Conservation (phyloP, 2,329 filamentous ascomycete genomes). For the Fusarium sp. region DNA sequence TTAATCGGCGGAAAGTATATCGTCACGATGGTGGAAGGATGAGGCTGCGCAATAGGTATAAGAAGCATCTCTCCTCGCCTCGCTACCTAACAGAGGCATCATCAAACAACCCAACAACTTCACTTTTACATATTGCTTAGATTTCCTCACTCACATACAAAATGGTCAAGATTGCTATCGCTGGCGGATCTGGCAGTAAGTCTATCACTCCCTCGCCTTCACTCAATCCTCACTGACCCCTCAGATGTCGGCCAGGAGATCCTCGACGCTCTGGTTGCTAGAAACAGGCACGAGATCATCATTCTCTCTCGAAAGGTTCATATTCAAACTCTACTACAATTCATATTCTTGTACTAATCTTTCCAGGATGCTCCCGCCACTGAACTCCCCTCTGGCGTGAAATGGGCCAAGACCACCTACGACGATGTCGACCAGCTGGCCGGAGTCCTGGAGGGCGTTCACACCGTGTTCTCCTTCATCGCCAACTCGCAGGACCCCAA, state of each 20-base stretch:
- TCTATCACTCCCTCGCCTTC: neutral
- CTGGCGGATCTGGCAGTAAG: conserved; percentile 40
- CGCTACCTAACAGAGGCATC: neutral
- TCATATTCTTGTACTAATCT: neutral
- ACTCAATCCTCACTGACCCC: neutral
- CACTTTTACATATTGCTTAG: neutral
- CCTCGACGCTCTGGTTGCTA: conserved; percentile 61
- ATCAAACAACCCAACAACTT: neutral
- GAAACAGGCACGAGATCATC: conserved; percentile 64
- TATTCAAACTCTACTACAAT: neutral
- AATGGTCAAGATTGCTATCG: conserved; percentile 43
- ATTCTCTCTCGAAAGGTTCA: conserved; percentile 62
- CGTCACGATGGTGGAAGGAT: neutral
- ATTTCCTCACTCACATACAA: neutral
- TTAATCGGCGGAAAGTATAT: conserved; percentile 1
- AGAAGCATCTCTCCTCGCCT: neutral
- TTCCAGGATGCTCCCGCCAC: conserved; percentile 18
- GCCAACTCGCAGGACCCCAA: conserved; percentile 48
- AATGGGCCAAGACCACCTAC: conserved; percentile 49
- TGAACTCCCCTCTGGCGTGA: conserved; percentile 12
- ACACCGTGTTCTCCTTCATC: conserved; percentile 67
- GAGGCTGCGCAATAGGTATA: neutral
- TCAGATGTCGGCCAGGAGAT: conserved; percentile 66
- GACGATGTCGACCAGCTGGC: conserved; percentile 48
- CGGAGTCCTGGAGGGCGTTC: conserved; percentile 56